phyloP scores from a whole-genome alignment of 495 filamentous ascomycete genomes.

The Thozetella sp. region DNA sequence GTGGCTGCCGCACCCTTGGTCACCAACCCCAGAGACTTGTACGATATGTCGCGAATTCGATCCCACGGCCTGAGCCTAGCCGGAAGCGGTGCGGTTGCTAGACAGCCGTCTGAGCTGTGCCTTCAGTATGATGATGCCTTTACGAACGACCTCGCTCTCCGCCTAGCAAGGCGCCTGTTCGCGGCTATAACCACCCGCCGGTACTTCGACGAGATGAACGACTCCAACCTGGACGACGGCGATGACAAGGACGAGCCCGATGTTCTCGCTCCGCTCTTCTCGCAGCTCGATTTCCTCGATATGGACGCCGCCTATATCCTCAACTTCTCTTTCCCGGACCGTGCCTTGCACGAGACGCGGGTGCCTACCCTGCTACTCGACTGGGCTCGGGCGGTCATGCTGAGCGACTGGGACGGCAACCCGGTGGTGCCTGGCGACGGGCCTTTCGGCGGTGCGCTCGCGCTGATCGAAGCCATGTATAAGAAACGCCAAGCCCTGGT shows the following conservation, averaged over 20 bases:
- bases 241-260: constrained; percentile 31
- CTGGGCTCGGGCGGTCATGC: constrained; percentile 75
- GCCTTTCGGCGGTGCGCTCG: constrained; percentile 71
- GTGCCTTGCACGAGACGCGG: constrained; percentile 50
- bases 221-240: constrained; percentile 21
- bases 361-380: constrained; percentile 65
- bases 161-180: constrained; percentile 51
- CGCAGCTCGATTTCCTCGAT: constrained; percentile 46
- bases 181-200: constrained; percentile 49
- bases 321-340: constrained; percentile 46
- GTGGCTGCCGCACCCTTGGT: constrained; percentile 54
- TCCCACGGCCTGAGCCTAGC: constrained; percentile 43
- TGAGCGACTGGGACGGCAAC: constrained; percentile 78
- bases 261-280: constrained; percentile 46
- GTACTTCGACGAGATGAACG: constrained; percentile 43
- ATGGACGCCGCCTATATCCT: constrained; percentile 36
- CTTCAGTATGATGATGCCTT: constrained; percentile 59
- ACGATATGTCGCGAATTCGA: constrained; percentile 54
- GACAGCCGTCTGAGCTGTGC: constrained; percentile 44
- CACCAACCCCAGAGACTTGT: constrained; percentile 36
- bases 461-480: constrained; percentile 76
- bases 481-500: constrained; percentile 63
- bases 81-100: constrained; percentile 28
- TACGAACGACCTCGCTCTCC: constrained; percentile 49
- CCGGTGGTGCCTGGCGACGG: constrained; percentile 67